A percentile compares a stretch with the other conserved stretches of the same genome.
These are phyloP conservation scores for Saccharum hybrid DNA, from an alignment of 202 grass and related monocot genomes.

Conservation along the genomic window DNA sequence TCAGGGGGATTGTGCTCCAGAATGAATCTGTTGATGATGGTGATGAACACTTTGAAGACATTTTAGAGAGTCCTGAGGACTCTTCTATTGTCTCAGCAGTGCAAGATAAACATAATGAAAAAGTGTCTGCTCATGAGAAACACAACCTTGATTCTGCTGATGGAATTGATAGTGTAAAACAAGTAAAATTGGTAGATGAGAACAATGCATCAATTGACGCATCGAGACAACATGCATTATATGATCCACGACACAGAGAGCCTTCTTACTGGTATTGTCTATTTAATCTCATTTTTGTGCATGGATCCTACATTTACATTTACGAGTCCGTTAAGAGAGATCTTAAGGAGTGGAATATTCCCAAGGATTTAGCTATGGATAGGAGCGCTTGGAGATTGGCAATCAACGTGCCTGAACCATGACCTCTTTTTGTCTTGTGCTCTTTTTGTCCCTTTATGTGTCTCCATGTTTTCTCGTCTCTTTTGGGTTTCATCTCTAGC, in stretches of 20 bases:
- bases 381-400: no score
- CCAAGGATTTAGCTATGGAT: no score
- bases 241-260: constrained; percentile 86
- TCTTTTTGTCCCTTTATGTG: no score
- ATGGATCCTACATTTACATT: constrained; percentile 37
- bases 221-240: constrained; percentile 49
- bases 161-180: constrained; percentile 41
- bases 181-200: constrained; percentile 33
- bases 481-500: no score
- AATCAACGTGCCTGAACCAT: no score
- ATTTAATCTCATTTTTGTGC: constrained; percentile 25
- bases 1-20: constrained; percentile 82
- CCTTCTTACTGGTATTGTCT: constrained; percentile 88
- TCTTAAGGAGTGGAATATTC: no score
- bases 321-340: no score
- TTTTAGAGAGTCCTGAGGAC: constrained; percentile 65
- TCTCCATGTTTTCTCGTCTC: no score
- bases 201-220: constrained; percentile 44
- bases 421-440: no score
- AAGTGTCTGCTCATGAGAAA: constrained; percentile 38
- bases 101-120: constrained; percentile 46
- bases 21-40: constrained; percentile 91
- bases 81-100: constrained; percentile 30
- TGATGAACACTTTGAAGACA: constrained; percentile 91
- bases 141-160: constrained; percentile 48